A percentile compares a stretch with the other conserved stretches of the same genome.
These are phyloP conservation scores for Amanita muscaria DNA, from an alignment of 768 basidiomycete species.

Conservation along the genomic window DNA sequence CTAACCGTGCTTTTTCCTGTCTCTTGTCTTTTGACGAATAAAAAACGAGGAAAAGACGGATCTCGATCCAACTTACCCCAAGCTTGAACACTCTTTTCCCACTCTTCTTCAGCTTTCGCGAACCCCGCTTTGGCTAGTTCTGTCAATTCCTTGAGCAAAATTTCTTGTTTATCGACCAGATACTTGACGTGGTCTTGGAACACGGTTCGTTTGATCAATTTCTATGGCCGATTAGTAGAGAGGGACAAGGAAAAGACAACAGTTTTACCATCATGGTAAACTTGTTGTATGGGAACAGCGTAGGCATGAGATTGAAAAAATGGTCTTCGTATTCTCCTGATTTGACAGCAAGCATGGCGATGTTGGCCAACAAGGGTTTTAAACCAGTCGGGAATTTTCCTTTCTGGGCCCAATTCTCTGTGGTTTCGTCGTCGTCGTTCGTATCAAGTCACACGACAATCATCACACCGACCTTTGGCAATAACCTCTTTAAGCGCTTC, in stretches of 20 bases:
- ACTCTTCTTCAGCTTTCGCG: constrained; percentile 63
- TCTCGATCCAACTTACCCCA: constrained; percentile 46
- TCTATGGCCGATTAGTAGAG: constrained; percentile 34
- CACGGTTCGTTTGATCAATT: constrained; percentile 88
- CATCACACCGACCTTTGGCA: constrained; percentile 45
- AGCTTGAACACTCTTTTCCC: constrained; percentile 55
- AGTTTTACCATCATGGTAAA: constrained; percentile 81
- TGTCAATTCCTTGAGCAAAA: constrained; percentile 54
- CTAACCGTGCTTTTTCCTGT: constrained; percentile 44
- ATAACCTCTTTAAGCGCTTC: constrained; percentile 55
- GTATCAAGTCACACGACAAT: neutral
- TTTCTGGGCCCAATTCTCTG: constrained; percentile 74
- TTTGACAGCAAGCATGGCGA: constrained; percentile 70
- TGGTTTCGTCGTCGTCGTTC: neutral
- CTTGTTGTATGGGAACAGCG: constrained; percentile 87
- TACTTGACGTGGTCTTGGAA: constrained; percentile 64
- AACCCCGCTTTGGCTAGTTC: constrained; percentile 58
- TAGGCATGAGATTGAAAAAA: constrained; percentile 85
- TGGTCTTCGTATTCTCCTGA: constrained; percentile 88
- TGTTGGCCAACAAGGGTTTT: constrained; percentile 60
- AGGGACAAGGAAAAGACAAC: neutral
- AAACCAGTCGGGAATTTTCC: constrained; percentile 83
- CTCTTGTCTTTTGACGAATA: constrained; percentile 31
- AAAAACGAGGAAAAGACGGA: constrained; percentile 1
- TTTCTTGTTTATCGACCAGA: constrained; percentile 59